Evolutionary conservation across 2,329 filamentous ascomycete species (phyloP).

Genomic region (Pyrenophora tritici-repentis): DNA sequence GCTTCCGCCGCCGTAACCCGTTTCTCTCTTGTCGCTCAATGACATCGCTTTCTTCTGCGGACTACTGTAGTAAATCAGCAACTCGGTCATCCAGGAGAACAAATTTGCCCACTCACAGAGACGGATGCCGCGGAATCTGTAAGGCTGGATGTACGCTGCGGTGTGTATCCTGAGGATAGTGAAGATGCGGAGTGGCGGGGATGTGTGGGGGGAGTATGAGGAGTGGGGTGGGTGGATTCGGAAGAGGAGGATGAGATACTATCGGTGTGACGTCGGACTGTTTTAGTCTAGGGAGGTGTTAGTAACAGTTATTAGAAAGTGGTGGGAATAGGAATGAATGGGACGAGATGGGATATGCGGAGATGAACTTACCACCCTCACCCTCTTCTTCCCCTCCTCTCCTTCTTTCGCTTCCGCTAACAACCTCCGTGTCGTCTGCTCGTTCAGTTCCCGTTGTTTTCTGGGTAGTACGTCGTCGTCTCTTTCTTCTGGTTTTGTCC

Average conservation of each 20-base stretch:
- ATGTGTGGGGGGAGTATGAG: background rate
- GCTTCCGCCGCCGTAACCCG: background rate
- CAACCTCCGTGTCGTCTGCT: background rate
- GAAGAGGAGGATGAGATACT: background rate
- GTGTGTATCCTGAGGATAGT: too few relatives aligned
- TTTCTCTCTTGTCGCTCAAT: constrained; percentile 6
- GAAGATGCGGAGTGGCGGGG: background rate
- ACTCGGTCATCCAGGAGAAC: background rate
- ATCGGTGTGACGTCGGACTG: background rate
- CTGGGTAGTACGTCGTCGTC: background rate
- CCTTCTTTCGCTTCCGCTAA: background rate
- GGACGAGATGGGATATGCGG: background rate
- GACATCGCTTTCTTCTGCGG: constrained; percentile 5
- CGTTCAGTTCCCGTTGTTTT: background rate
- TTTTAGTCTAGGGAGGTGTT: background rate
- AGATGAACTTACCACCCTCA: background rate
- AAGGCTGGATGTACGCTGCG: background rate
- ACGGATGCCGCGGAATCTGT: background rate
- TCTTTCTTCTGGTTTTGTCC: background rate
- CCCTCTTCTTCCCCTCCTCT: background rate
- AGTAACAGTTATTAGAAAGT: background rate
- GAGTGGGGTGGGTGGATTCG: background rate
- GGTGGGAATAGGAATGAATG: background rate
- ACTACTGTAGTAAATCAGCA: background rate
- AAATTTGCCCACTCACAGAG: background rate